Conservation (phyloP, 805 yeast genomes). For the Candida quercuum region DNA sequence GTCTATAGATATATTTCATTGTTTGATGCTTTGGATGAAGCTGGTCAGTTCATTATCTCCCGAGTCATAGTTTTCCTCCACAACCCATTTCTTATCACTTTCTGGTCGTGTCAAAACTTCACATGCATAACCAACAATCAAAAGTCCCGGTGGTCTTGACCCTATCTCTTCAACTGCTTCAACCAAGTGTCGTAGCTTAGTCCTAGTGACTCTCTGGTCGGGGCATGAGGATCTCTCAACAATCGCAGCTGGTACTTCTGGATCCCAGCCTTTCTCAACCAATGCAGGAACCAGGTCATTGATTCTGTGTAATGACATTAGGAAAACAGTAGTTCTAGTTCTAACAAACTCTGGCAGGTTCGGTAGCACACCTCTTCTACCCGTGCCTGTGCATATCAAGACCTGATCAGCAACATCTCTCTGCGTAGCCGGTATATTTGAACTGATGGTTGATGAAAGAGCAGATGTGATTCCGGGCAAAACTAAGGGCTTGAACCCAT, state of each 20-base stretch:
- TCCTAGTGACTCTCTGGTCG: conserved; percentile 81
- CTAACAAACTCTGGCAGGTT: conserved; percentile 66
- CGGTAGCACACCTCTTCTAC: conserved; percentile 80
- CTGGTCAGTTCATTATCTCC: conserved; percentile 5
- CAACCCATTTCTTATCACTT: conserved; percentile 21
- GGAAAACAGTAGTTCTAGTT: conserved; percentile 75
- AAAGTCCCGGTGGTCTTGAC: conserved; percentile 87
- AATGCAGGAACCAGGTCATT: conserved; percentile 45
- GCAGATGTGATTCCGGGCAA: conserved; percentile 90
- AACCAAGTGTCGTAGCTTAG: conserved; percentile 60
- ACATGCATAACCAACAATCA: conserved; percentile 80
- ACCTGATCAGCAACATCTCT: conserved; percentile 91
- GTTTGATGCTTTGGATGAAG: conserved; percentile 2
- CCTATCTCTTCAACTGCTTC: conserved; percentile 74
- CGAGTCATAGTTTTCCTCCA: conserved; percentile 32
- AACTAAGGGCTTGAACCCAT: conserved; percentile 70
- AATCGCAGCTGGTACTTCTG: conserved; percentile 70
- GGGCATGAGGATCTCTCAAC: conserved; percentile 92
- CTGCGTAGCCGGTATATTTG: conserved; percentile 87
- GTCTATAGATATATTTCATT: no score
- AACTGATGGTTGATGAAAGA: conserved; percentile 76
- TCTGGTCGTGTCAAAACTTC: conserved; percentile 32
- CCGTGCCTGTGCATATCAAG: conserved; percentile 90
- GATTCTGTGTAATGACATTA: conserved; percentile 84
- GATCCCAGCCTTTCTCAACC: conserved; percentile 59